Evolutionary conservation across 345 rosid genomes (phyloP).

Genomic region (Eucalyptus regnans): DNA sequence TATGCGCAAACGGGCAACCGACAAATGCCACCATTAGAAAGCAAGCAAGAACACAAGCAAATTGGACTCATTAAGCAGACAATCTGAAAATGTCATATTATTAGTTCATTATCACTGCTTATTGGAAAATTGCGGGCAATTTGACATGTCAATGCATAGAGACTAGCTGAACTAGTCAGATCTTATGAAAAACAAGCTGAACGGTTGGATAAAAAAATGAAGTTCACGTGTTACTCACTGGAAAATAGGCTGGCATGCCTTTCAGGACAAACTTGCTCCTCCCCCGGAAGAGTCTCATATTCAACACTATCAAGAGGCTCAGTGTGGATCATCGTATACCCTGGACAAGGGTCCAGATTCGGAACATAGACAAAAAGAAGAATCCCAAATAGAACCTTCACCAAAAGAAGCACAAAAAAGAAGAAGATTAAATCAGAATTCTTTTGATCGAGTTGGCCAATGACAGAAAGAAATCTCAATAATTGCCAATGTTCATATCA

Average conservation of each 20-base stretch:
- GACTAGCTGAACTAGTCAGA: not conserved
- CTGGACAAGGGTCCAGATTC: conserved; percentile 55
- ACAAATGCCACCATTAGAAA: not conserved
- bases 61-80: not conserved
- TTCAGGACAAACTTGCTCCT: conserved; percentile 78
- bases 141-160: not conserved
- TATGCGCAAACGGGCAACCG: not conserved
- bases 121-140: not conserved
- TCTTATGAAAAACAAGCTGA: not conserved
- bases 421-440: not conserved
- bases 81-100: not conserved
- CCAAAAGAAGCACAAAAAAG: not conserved
- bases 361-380: conserved; percentile 70
- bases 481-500: not conserved
- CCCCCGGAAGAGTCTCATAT: conserved; percentile 71
- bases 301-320: conserved; percentile 44
- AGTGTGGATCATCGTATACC: conserved; percentile 29
- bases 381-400: conserved; percentile 66
- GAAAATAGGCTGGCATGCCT: conserved; percentile 55
- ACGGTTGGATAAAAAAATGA: not conserved
- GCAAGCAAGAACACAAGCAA: not conserved
- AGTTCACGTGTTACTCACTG: conserved; percentile 30
- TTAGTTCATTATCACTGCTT: not conserved
- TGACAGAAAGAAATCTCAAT: not conserved
- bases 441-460: not conserved